phyloP scores from a whole-genome alignment of 495 filamentous ascomycete species.

The Penicillium arizonense region DNA sequence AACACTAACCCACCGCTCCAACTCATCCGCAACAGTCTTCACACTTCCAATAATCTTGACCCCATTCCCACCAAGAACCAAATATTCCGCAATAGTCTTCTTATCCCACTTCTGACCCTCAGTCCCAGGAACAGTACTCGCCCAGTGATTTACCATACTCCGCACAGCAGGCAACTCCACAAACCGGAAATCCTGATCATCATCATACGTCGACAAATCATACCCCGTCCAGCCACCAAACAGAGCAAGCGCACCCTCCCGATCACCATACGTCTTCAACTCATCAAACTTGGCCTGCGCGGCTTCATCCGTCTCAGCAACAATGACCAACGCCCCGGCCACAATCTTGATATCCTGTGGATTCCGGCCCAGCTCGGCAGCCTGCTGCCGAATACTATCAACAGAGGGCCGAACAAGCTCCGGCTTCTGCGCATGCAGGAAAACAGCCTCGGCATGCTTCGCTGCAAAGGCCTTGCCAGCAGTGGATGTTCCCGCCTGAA shows the following conservation, averaged over 20 bases:
- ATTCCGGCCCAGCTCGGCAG: slow-evolving; percentile 41
- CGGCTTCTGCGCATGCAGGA: slow-evolving; percentile 49
- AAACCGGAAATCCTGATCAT: slow-evolving; percentile 54
- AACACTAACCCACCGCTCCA: slow-evolving; percentile 60
- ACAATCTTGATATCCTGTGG: slow-evolving; percentile 51
- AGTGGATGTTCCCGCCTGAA: slow-evolving; percentile 63
- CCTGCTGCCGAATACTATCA: slow-evolving; percentile 47
- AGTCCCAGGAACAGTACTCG: slow-evolving; percentile 37
- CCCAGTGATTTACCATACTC: slow-evolving; percentile 42
- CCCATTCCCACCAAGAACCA: slow-evolving; percentile 58
- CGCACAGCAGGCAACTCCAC: slow-evolving; percentile 59
- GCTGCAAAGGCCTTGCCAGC: slow-evolving; percentile 64
- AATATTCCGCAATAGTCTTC: slow-evolving; percentile 57
- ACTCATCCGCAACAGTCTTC: slow-evolving; percentile 56
- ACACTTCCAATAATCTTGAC: slow-evolving; percentile 56
- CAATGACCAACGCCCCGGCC: slow-evolving; percentile 46
- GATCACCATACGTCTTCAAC: slow-evolving; percentile 43
- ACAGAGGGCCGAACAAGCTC: slow-evolving; percentile 45
- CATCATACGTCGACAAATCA: slow-evolving; percentile 47
- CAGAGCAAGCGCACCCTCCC: slow-evolving; percentile 51
- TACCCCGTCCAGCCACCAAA: slow-evolving; percentile 57
- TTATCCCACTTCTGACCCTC: slow-evolving; percentile 59
- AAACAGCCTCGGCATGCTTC: slow-evolving; percentile 55
- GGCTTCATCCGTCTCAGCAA: slow-evolving; percentile 54
- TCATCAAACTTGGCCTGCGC: slow-evolving; percentile 52